These are phyloP conservation scores for Vanrija sp. DNA, from an alignment of 1,284 basidiomycete species.

Conservation along the genomic window DNA sequence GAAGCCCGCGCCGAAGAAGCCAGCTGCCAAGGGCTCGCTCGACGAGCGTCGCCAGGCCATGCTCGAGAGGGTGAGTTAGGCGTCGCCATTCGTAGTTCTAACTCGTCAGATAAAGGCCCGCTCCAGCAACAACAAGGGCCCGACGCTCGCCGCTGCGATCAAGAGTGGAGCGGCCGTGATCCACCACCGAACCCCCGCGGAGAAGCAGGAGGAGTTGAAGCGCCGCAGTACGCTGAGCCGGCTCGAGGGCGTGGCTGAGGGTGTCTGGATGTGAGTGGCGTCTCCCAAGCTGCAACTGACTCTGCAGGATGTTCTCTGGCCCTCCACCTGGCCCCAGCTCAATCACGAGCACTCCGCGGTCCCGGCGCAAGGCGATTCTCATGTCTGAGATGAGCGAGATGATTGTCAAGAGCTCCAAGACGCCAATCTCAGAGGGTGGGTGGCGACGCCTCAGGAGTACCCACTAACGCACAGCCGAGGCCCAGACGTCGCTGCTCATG, in stretches of 20 bases:
- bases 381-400: conserved; percentile 44
- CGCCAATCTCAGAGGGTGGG: conserved; percentile 46
- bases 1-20: conserved; percentile 9
- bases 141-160: conserved; percentile 30
- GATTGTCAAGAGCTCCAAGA: conserved; percentile 49
- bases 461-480: conserved; percentile 41
- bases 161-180: conserved; percentile 8
- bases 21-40: conserved; percentile 23
- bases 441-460: conserved; percentile 3
- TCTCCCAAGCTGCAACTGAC: conserved; percentile 26
- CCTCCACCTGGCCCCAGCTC: conserved; percentile 26
- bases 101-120: conserved; percentile 38
- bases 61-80: conserved; percentile 37
- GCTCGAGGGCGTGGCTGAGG: conserved; percentile 48
- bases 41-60: conserved; percentile 42
- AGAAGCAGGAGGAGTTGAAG: conserved; percentile 44
- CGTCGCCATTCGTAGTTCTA: neutral
- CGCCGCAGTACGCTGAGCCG: conserved; percentile 46
- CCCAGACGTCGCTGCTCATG: conserved; percentile 42
- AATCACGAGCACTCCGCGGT: conserved; percentile 28
- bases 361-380: conserved; percentile 42
- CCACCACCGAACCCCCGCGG: conserved; percentile 5
- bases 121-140: conserved; percentile 21
- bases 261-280: conserved; percentile 42
- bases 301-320: conserved; percentile 35